Evolutionary conservation across 495 filamentous ascomycete genomes (phyloP), one percentile per base, ranked within the genome.

Genomic region (Clavariopsis aquatica): DNA sequence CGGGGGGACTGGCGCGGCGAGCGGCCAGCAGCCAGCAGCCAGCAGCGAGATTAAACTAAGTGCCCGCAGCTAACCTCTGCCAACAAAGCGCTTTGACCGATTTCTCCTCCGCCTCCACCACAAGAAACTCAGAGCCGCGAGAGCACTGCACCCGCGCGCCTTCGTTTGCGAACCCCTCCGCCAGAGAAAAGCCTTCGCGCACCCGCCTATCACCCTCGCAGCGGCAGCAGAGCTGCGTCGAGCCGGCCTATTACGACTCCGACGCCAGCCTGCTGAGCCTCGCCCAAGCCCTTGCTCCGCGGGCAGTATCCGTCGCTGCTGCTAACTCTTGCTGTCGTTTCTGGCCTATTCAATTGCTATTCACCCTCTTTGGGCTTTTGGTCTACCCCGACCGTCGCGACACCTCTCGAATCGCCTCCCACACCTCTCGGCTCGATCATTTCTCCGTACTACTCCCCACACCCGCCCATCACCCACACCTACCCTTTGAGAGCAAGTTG

Each of bases 41-140:
- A 54, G 26, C 26, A 6, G 43, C 38, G 24, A n/a, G 38, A 10
- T 20, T 58, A 20, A 20, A 26, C 7, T 2, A 28, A 22, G 15
- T 45, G 20, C 8, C 60, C 22, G 60, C 60, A 54, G 36, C 60
- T 53, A 49, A 22, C 57, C 24, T 31, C 20, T 34, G 38, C 60
- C 60, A 49, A 62, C 60, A 62, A 62, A 62, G 52, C 60, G 47
- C 47, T 49, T 49, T 22, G 47, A 49, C 47, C 24, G 47, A 43
- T 17, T 43, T 49, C 47, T 23, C 43, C 20, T 6, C 17, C 47
- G 47, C 12, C 20, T 27, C 47, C 24, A 10, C 47, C 47, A 49
- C 47, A 22, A 27, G 20, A 49, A 43, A n/a, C n/a, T n/a, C n/a
- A n/a, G n/a, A n/a, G n/a, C 38, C 38, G 15, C 6, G 38, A 43